Percentiles rank a stretch among this genome's conserved stretches.
Evolutionary conservation across 257 asterid species (phyloP).

Genomic region (Solanum virginianum): DNA sequence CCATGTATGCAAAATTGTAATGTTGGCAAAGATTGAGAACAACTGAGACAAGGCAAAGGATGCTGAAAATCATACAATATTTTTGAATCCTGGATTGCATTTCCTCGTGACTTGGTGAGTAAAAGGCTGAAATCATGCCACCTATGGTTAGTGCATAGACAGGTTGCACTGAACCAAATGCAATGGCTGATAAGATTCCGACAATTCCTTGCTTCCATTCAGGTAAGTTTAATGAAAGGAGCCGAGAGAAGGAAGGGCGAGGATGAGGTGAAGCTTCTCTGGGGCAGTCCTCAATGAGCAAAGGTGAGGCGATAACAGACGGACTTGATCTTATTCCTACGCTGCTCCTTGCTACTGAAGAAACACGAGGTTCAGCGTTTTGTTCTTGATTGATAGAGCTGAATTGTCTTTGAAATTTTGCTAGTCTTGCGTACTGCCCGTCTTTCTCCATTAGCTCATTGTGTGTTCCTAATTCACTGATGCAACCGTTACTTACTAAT

Average conservation of each 20-base stretch:
- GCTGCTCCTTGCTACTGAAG: slow-evolving; percentile 46
- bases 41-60: slow-evolving; percentile 47
- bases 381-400: slow-evolving; percentile 51
- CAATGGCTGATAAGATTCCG: slow-evolving; percentile 52
- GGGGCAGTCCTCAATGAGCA: background rate
- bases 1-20: slow-evolving; percentile 71
- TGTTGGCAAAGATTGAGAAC: slow-evolving; percentile 57
- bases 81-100: slow-evolving; percentile 45
- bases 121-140: slow-evolving; percentile 70
- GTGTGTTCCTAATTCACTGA: slow-evolving; percentile 62
- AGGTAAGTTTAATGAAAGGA: slow-evolving; percentile 45
- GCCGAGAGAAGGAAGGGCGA: slow-evolving; percentile 37
- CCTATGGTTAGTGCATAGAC: slow-evolving; percentile 72
- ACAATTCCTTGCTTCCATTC: slow-evolving; percentile 68
- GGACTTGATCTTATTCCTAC: slow-evolving; percentile 56
- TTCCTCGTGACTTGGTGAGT: slow-evolving; percentile 35
- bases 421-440: slow-evolving; percentile 53
- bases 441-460: slow-evolving; percentile 39
- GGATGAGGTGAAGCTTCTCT: slow-evolving; percentile 15
- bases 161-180: slow-evolving; percentile 72
- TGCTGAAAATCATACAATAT: slow-evolving; percentile 35
- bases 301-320: slow-evolving; percentile 34
- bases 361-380: slow-evolving; percentile 3
- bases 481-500: slow-evolving; percentile 39
- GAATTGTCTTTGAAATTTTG: slow-evolving; percentile 53